Conservation (phyloP, 208 protist species). For the Phytomonas sp. region DNA sequence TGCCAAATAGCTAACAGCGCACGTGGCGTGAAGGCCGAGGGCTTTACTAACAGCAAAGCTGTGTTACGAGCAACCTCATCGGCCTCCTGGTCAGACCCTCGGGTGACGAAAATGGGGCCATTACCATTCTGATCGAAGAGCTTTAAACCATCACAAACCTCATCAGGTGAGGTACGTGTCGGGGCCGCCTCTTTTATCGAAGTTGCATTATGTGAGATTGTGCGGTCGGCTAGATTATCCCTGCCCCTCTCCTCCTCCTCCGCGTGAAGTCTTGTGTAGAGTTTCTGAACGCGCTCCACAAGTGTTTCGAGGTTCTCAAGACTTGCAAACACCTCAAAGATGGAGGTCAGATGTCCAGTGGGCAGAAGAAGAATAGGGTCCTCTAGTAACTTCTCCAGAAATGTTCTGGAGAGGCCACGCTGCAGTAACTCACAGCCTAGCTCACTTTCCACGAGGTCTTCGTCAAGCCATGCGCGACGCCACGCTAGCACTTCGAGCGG, state of each 20-base stretch:
- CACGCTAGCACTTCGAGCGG: conserved; percentile 69
- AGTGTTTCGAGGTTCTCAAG: conserved; percentile 23
- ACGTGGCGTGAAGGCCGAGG: conserved; percentile 7
- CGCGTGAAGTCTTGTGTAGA: conserved; percentile 15
- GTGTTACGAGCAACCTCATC: conserved; percentile 21
- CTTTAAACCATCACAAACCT: neutral
- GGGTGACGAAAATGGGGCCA: neutral
- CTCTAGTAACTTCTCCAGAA: conserved; percentile 34
- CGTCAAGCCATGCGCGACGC: conserved; percentile 58
- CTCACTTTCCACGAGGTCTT: conserved; percentile 37
- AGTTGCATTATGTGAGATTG: neutral
- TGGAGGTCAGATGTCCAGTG: conserved; percentile 15
- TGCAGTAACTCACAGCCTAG: conserved; percentile 41
- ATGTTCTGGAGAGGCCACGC: conserved; percentile 21
- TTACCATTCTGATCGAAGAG: neutral
- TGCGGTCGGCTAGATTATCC: neutral
- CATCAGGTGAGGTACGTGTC: neutral
- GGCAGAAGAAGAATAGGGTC: conserved; percentile 25
- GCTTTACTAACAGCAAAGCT: conserved; percentile 64
- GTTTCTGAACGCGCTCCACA: conserved; percentile 14
- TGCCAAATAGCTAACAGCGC: neutral
- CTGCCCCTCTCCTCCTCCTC: conserved; percentile 18
- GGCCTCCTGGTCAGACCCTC: neutral
- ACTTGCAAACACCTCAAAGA: conserved; percentile 38
- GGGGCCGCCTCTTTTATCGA: neutral